These are phyloP conservation scores for Auricularia sp. DNA, from an alignment of 768 basidiomycete genomes.

Conservation along the genomic window DNA sequence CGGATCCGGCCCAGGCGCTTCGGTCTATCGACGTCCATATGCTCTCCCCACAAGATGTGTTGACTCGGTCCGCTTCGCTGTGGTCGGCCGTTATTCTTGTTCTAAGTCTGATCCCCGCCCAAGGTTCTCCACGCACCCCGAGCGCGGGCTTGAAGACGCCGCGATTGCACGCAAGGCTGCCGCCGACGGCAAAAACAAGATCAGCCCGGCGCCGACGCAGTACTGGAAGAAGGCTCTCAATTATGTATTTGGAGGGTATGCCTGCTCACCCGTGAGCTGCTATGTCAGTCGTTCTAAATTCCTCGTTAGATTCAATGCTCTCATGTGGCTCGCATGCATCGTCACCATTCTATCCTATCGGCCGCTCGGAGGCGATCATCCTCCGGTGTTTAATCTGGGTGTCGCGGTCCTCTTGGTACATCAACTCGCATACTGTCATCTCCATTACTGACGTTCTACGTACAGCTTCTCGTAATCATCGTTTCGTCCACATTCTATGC, in stretches of 20 bases:
- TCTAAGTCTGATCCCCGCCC: neutral
- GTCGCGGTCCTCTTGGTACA: constrained; percentile 47
- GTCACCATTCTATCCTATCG: constrained; percentile 40
- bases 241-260: constrained; percentile 41
- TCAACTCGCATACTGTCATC: constrained; percentile 15
- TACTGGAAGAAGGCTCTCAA: constrained; percentile 39
- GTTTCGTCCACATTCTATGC: constrained; percentile 39
- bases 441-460: constrained; percentile 3
- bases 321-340: constrained; percentile 47
- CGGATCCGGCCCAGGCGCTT: constrained; percentile 30
- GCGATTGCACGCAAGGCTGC: constrained; percentile 29
- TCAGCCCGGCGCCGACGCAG: constrained; percentile 38
- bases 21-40: constrained; percentile 40
- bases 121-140: constrained; percentile 29
- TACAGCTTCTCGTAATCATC: constrained; percentile 32
- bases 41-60: constrained; percentile 30
- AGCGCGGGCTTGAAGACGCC: constrained; percentile 35
- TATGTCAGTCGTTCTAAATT: no score
- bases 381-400: constrained; percentile 45
- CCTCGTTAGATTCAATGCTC: constrained; percentile 31
- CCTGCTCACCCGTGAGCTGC: no score
- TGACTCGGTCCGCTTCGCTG: constrained; percentile 17
- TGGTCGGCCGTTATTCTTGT: no score
- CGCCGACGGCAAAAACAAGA: constrained; percentile 38
- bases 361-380: constrained; percentile 47